phyloP scores from a whole-genome alignment of 2,329 filamentous ascomycete genomes.

The Talaromyces verruculosus region DNA sequence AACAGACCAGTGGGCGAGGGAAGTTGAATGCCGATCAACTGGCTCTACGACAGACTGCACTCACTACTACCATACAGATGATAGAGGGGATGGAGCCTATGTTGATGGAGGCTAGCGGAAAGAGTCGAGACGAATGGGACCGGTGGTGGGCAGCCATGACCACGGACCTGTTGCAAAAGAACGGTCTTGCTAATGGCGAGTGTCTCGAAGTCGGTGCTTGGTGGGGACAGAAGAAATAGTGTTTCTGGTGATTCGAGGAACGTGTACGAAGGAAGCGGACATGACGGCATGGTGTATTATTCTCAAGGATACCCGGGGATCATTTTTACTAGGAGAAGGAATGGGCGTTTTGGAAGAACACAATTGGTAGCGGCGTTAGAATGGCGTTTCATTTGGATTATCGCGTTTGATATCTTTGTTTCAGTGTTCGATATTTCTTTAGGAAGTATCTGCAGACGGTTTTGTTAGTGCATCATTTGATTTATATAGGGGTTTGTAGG shows the following conservation, averaged over 20 bases:
- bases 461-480: slow-evolving; percentile 27
- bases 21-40: slow-evolving; percentile 66
- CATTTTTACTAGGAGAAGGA: slow-evolving; percentile 24
- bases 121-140: slow-evolving; percentile 90
- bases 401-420: slow-evolving; percentile 69
- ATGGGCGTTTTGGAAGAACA: slow-evolving; percentile 21
- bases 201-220: slow-evolving; percentile 70
- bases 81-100: slow-evolving; percentile 83
- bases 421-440: slow-evolving; percentile 82
- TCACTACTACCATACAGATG: slow-evolving; percentile 76
- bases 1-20: slow-evolving; percentile 61
- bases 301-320: slow-evolving; percentile 28
- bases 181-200: slow-evolving; percentile 77
- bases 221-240: slow-evolving; percentile 60
- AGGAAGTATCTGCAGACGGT: slow-evolving; percentile 71
- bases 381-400: slow-evolving; percentile 23
- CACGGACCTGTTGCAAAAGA: slow-evolving; percentile 75
- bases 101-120: slow-evolving; percentile 76
- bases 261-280: slow-evolving; percentile 13
- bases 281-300: slow-evolving; percentile 24
- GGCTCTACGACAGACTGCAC: slow-evolving; percentile 74
- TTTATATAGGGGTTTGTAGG: not conserved
- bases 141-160: slow-evolving; percentile 86
- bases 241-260: not conserved
- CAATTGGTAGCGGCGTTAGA: slow-evolving; percentile 5